A percentile compares a stretch with the other conserved stretches of the same genome.
Evolutionary conservation across 345 rosid genomes (phyloP).

Genomic region (Aquilaria sinensis): DNA sequence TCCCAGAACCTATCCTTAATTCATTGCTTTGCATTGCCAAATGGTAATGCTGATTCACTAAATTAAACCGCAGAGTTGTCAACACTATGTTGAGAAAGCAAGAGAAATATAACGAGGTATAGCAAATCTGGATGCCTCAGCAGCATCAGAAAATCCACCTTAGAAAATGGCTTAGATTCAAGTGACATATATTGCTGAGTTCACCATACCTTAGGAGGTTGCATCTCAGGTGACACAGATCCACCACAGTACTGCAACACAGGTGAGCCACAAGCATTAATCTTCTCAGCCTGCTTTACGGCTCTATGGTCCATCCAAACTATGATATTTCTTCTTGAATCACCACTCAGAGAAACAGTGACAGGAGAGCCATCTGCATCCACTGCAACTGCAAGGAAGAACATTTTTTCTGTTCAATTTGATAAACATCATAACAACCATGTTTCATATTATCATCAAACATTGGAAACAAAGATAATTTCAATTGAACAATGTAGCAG

Average conservation of each 20-base stretch:
- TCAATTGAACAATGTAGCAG: background rate
- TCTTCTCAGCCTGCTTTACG: constrained; percentile 87
- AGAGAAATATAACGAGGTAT: too few species aligned
- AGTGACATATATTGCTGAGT: too few species aligned
- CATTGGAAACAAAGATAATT: too few species aligned
- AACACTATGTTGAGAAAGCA: too few species aligned
- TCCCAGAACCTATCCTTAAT: too few species aligned
- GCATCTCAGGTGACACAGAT: constrained; percentile 90
- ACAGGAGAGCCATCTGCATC: constrained; percentile 96
- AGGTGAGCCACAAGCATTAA: constrained; percentile 72
- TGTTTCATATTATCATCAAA: background rate
- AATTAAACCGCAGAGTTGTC: too few species aligned
- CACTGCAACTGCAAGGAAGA: constrained; percentile 66
- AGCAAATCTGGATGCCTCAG: too few species aligned
- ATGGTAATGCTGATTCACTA: too few species aligned
- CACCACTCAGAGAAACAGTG: constrained; percentile 96
- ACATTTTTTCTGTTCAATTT: constrained; percentile 1
- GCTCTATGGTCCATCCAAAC: constrained; percentile 99
- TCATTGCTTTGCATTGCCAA: too few species aligned
- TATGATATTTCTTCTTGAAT: constrained; percentile 83
- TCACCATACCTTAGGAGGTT: constrained; percentile 74
- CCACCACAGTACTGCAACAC: constrained; percentile 92
- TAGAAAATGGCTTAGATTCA: too few species aligned
- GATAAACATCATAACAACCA: background rate
- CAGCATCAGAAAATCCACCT: too few species aligned